Base-by-base conservation (phyloP, 2,329 filamentous ascomycete genomes). In the Penicillium janthinellum region DNA sequence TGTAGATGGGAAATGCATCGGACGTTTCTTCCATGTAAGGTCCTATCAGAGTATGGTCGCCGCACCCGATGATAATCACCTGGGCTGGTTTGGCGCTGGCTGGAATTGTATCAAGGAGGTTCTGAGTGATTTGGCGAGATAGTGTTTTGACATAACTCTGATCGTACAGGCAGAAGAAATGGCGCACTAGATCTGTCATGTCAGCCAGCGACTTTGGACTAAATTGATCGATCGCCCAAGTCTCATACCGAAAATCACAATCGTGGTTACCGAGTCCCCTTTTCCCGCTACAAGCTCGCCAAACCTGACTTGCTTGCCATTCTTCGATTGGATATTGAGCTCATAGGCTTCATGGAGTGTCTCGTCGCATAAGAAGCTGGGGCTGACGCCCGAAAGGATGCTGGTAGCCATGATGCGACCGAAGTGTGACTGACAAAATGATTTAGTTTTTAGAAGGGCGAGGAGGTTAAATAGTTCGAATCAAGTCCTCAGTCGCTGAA, bases 121-220 rank as follows among this genome's bases (percentile, higher is more conserved):
- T 47, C 15, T 64, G 44, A 2, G 59, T 64, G 8, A 69, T 59
- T 37, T 66, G 57, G 3, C 41, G 17, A 1, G 64, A 47, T 15
- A 66, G 56, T 7, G 44, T 49, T 12, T 61, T 67, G 12, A 70
- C 66, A 35, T 70, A 70, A 45, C 58, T 58, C 58, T 69, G 65
- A 11, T 70, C 67, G 42, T 69, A 69, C 11, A 58, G 28, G 44
- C 67, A 69, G 54, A 69, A 69, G 51, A 68, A 69, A 60, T 70
- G 68, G 17, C 67, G 59, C 6, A 68, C 67, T 68, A 38, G 28
- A 3, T 37, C 2, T 25, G 14, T 14, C 20, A 17, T 34, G 49
- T 41, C 7, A 25, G 39, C 17, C 12, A 17, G 17, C 39, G 12
- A 2, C 25, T 11, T 1, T n/a, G 8, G 8, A 47, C 5, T 8